Conservation (phyloP, 352 stramenopile genomes). For the Pythium dissimile region DNA sequence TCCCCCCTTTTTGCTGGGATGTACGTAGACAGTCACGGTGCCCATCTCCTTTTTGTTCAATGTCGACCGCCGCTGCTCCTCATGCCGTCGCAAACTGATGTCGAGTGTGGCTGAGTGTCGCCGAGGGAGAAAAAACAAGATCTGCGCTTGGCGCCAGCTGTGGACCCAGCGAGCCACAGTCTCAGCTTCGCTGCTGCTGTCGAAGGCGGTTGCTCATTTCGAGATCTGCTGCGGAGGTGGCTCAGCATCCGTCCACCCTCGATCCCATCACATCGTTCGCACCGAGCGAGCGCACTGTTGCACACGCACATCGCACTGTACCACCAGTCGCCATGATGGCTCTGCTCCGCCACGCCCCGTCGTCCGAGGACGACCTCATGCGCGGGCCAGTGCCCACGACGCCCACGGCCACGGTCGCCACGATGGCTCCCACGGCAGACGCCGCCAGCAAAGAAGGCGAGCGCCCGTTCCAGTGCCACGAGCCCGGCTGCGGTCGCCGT, state of each 20-base stretch:
- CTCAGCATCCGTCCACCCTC: background rate
- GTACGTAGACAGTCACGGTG: slow-evolving; percentile 3
- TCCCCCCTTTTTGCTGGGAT: too few species aligned
- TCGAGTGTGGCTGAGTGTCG: slow-evolving; percentile 3
- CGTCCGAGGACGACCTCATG: slow-evolving; percentile 4
- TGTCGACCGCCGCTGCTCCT: background rate
- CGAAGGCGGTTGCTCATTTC: slow-evolving; percentile 8
- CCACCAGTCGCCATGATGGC: slow-evolving; percentile 2
- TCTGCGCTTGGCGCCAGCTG: background rate
- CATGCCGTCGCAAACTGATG: slow-evolving; percentile 3
- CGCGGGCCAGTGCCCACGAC: slow-evolving; percentile 7
- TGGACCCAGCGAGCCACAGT: background rate
- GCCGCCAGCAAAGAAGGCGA: slow-evolving; percentile 12
- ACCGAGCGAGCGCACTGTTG: too few species aligned
- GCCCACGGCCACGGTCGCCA: slow-evolving; percentile 8
- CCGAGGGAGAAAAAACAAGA: slow-evolving; percentile 4
- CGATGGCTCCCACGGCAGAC: background rate
- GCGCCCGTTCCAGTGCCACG: slow-evolving; percentile 43
- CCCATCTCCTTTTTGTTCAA: slow-evolving; percentile 1
- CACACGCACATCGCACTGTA: too few species aligned
- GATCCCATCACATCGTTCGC: background rate
- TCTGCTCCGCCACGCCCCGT: slow-evolving; percentile 3
- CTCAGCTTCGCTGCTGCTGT: too few species aligned
- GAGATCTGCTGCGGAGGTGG: slow-evolving; percentile 8
- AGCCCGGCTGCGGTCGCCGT: slow-evolving; percentile 40